Evolutionary conservation across 2,329 filamentous ascomycete species (phyloP), one percentile per base, ranked within the genome.

Genomic region (Biscogniauxia sp.): DNA sequence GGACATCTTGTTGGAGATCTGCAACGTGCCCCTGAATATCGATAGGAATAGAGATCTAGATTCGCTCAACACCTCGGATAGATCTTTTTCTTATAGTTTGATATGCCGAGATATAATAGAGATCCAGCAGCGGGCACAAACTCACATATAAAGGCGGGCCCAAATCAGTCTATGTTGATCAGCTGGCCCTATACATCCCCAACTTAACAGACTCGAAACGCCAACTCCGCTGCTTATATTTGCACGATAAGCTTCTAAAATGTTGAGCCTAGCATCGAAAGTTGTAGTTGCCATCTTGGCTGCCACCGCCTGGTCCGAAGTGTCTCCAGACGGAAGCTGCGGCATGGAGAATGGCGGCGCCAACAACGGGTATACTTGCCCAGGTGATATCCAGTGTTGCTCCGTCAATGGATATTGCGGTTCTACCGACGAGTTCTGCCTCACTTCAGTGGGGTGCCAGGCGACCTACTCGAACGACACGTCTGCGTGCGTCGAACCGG

Each of bases 311-410:
- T 64, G 60, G 51, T 61, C 66, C 20, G 71, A 59, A 6, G 67
- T 73, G 8, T 72, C 71, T 17, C 71, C 72, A 6, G 69, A 74
- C 65, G 66, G 67, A 28, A 72, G 70, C 17, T 74, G 72, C 61
- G 72, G 72, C 26, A 51, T 65, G 6, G 32, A 59, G 19, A 62
- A 63, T 9, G 70, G 64, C 6, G 67, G 70, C 20, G 58, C 56
- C 20, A 66, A 69, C 60, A 64, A 66, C 11, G 70, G 67, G 11
- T 72, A 70, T 64, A 74, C 72, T 13, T 74, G 72, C 64, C 68
- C 70, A 0, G 59, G 59, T 3, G 67, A 66, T 1, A 61, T 63
- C 5, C 64, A 69, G 26, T 74, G 72, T 65, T 74, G 72, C 67
- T 72, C 70, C 7, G 54, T 61, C 20, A 68, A 64, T 61, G 72